Evolutionary conservation across 352 stramenopile species (phyloP), one percentile per base, ranked within the genome.

Genomic region (Achlya hypogyna): DNA sequence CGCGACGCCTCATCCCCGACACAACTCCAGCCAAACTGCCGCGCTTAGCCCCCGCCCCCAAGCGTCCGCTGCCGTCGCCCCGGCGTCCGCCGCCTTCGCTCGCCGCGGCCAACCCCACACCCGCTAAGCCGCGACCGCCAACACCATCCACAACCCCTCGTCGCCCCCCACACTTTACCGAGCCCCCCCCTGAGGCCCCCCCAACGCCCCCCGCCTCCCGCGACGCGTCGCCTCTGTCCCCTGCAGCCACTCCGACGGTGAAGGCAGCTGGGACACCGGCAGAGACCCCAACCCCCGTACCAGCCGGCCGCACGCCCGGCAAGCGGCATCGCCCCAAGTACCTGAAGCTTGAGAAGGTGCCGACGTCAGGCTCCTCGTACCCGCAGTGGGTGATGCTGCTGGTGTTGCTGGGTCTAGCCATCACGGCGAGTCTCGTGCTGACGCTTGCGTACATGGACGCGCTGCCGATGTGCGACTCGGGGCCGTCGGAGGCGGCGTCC

Each of bases 401-500:
- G 0, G 58, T 25, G 12, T 14, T 58, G 28, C 23, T 20, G 14
- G 20, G 22, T 18, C 14, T 28, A n/a, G 16, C 42, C 18, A 20
- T 65, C 16, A 42, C n/a, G 0, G 42, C 27, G 6, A 32, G 35
- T 10, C n/a, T 58, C 20, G 0, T 38, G 5, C 23, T 58, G 14
- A 53, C 25, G 35, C 3, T 18, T 12, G 10, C 27, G n/a, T 67
- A 40, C 5, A 45, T 67, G 16, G 45, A 67, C 16, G 40, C 60
- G 45, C 47, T 67, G 29, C 60, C 60, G 4, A 34, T 58, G 22
- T 67, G 60, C 51, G 60, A 67, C 60, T 58, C 60, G 45, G 34
- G 31, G 51, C n/a, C 23, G 28, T 31, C 53, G 12, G 14, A 6
- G n/a, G 28, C 16, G 60, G n/a, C 25, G 16, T 67, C 47, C 2